phyloP scores from a whole-genome alignment of 306 rosid genomes.

The Rosa persica region DNA sequence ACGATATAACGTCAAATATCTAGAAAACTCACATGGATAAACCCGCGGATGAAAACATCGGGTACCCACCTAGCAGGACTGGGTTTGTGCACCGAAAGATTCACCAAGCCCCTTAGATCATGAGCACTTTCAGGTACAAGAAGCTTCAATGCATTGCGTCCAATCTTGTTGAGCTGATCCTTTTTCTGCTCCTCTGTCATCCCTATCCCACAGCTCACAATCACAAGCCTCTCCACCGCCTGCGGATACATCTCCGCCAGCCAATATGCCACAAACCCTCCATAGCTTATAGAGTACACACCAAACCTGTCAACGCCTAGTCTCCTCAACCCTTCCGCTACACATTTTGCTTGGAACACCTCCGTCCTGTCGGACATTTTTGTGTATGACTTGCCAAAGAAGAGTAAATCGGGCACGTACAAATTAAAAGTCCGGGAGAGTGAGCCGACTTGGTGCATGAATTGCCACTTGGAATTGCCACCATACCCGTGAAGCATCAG shows the following conservation, averaged over 20 bases:
- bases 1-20: too few relatives aligned
- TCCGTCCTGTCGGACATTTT: constrained; percentile 30
- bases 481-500: constrained; percentile 46
- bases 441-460: constrained; percentile 32
- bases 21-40: constrained; percentile 20
- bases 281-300: constrained; percentile 42
- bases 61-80: constrained; percentile 29
- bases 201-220: constrained; percentile 44
- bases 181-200: constrained; percentile 36
- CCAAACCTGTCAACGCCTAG: constrained; percentile 26
- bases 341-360: constrained; percentile 36
- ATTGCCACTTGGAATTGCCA: constrained; percentile 43
- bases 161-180: constrained; percentile 27
- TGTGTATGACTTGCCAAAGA: constrained; percentile 44
- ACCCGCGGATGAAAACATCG: constrained; percentile 20
- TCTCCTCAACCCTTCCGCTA: constrained; percentile 32
- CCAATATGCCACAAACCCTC: constrained; percentile 42
- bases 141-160: constrained; percentile 32
- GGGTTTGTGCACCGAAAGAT: constrained; percentile 18
- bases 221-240: constrained; percentile 41
- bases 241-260: constrained; percentile 39
- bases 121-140: constrained; percentile 36
- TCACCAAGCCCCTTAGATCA: constrained; percentile 31
- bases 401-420: constrained; percentile 34
- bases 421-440: constrained; percentile 30